Conservation (phyloP, 495 filamentous ascomycete genomes). For the Penicillium paradoxum region DNA sequence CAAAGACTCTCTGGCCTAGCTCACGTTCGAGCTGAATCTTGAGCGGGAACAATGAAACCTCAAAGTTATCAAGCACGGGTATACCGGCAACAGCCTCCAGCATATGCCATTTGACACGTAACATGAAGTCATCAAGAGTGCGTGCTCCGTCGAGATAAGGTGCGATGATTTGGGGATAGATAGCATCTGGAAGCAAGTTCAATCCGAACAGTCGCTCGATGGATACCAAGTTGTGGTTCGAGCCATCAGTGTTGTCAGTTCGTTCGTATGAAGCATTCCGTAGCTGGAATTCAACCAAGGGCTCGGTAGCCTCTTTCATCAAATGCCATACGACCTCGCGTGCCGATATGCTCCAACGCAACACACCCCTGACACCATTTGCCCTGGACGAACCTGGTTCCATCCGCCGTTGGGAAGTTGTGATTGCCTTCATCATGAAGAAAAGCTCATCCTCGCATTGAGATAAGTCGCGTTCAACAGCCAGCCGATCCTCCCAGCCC, state of each 20-base stretch:
- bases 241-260: constrained; percentile 93
- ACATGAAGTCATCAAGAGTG: constrained; percentile 64
- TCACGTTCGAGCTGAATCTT: constrained; percentile 92
- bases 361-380: constrained; percentile 72
- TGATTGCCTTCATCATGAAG: constrained; percentile 99
- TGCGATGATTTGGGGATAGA: constrained; percentile 92
- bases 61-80: constrained; percentile 94
- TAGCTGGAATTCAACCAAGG: constrained; percentile 90
- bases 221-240: constrained; percentile 86
- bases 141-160: constrained; percentile 71
- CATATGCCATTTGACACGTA: constrained; percentile 94
- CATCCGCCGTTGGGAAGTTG: constrained; percentile 82
- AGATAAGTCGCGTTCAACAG: constrained; percentile 81
- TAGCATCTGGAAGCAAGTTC: constrained; percentile 82
- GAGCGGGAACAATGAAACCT: constrained; percentile 88
- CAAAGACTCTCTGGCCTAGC: constrained; percentile 88
- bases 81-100: constrained; percentile 97
- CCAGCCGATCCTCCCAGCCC: constrained; percentile 84
- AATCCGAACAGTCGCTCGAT: constrained; percentile 77
- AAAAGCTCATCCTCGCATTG: constrained; percentile 95
- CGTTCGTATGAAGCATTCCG: constrained; percentile 85
- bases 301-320: constrained; percentile 76
- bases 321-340: constrained; percentile 97
- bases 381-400: constrained; percentile 60
- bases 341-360: constrained; percentile 86